Base-by-base conservation (phyloP, 2,329 filamentous ascomycete species). In the Penicillium paneum region DNA sequence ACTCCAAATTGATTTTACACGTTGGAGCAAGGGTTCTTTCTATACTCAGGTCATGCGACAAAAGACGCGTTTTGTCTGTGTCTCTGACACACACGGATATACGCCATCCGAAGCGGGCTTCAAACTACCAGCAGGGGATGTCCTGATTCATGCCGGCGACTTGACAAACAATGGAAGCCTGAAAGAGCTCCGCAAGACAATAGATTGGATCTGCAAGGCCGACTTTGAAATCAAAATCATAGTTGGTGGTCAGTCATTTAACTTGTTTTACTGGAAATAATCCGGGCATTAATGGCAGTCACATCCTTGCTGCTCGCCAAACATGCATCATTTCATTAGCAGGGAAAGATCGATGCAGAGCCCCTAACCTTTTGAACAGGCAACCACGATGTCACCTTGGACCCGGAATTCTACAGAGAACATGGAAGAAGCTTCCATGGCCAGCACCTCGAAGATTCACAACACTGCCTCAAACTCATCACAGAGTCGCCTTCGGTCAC, bases 141-240 rank as follows among this genome's bases (percentile, higher is more conserved):
- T 85, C 13, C 70, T 85, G 36, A 81, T 84, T 40, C 82, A 84
- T 62, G 82, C 82, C 3, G 82, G 82, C 7, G 82, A 84, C 57
- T 67, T 85, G 48, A 82, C 82, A 39, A 84, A 83, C 60, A 78
- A 79, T 59, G 82, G 82, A 17, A 79, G 75, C 48, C 71, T 74
- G 45, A 55, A 68, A 13, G 82, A 84, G 64, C 66, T 84, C n/a
- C 71, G 75, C 52, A 79, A 74, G 62, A 79, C 77, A 1, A 72
- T 81, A 5, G 69, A 74, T 17, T 85, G 82, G 82, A 76, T 84
- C 29, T 72, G 77, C 49, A 72, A 76, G 47, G 74, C 79, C 39
- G 74, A 81, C 51, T 84, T 79, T 60, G 78, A 82, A 64, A 75
- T 73, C 12, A 84, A 81, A 65, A 79, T 84, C 57, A 71, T 83